Base-by-base conservation (phyloP, 139 green algal genomes). In the Chlorella sp. region DNA sequence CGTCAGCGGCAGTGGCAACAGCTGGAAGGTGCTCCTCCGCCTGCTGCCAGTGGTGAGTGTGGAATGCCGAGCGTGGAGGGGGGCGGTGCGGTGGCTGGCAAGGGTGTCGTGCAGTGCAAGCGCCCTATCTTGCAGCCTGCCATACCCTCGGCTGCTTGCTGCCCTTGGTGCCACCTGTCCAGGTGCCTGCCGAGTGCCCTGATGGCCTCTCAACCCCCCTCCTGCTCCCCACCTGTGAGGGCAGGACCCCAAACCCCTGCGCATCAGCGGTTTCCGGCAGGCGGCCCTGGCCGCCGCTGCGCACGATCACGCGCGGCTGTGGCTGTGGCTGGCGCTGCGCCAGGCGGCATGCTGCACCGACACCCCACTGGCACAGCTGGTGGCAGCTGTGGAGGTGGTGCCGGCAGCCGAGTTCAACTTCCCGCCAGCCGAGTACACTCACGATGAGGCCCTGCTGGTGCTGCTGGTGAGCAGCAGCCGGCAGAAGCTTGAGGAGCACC, bases 311-410 rank as follows among this genome's bases (percentile, higher is more conserved):
- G 62, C 39, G 16, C 34, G 56, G 2, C 23, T 70, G 6, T 82
- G 75, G 75, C 75, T 57, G 57, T n/a, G n/a, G n/a, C n/a, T n/a
- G n/a, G 57, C 75, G 23, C 75, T 82, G 75, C 75, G 44, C 38
- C 28, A 18, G 26, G 28, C 41, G 63, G 1, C 30, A 15, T 16
- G n/a, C 74, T 1, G 32, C 44, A 4, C 20, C 28, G 28, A 71
- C 9, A 17, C 34, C 28, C 26, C 64, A 3, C 57, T 65, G 64
- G 64, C 38, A n/a, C 64, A 71, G 64, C 44, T 55, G 44, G 64
- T 38, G 64, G n/a, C 64, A n/a, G 57, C 57, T 28, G 26, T 71
- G 64, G 44, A 38, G 11, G 64, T 17, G n/a, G 64, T 17, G 36
- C 73, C 64, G 11, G 44, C 44, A 17, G 44, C 7, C 44, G 34